Evolutionary conservation across 1,139 yeast genomes (phyloP), one percentile per base, ranked within the genome.

Genomic region (Suhomyces bribrorum): DNA sequence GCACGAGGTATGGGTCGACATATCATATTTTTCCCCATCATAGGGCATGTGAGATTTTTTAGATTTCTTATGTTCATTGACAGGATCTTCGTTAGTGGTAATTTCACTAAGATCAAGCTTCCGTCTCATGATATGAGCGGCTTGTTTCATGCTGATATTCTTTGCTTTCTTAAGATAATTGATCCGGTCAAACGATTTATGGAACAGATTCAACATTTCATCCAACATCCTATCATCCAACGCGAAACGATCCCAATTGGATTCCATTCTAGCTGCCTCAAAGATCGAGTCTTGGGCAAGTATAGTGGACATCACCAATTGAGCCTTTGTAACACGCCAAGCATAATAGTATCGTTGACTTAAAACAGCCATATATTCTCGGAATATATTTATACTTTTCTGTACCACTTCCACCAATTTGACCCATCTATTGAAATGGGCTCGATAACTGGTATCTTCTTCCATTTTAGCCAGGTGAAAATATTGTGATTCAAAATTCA

Each of bases 311-410:
- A 50, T 41, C 23, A 42, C 42, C n/a, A 23, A 34, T 29, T 71
- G 77, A 3, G 71, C 69, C 41, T 73, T 75, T 27, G 71, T 64
- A n/a, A 69, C 60, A 48, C 73, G 62, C 81, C 81, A 75, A 0
- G 80, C 78, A 50, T 66, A 68, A 48, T 69, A 76, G 49, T 75
- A 74, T 29, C 74, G 55, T 35, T 69, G 62, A 36, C 76, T 65
- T 13, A 50, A 41, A 14, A 44, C 36, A 1, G 41, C 36, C 14
- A 49, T 27, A 20, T 42, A 45, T 11, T 38, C 45, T 23, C 45
- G 31, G 34, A 45, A 46, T 3, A 45, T 28, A 14, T 28, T 31
- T 7, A 37, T 31, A 13, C 45, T 36, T 7, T 28, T 33, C 3
- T 35, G 38, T 7, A 44, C 13, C 32, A 37, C 31, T 1, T 27